Evolutionary conservation across 2,329 filamentous ascomycete species (phyloP), one percentile per base, ranked within the genome.

Genomic region (Colletotrichum plurivorum): DNA sequence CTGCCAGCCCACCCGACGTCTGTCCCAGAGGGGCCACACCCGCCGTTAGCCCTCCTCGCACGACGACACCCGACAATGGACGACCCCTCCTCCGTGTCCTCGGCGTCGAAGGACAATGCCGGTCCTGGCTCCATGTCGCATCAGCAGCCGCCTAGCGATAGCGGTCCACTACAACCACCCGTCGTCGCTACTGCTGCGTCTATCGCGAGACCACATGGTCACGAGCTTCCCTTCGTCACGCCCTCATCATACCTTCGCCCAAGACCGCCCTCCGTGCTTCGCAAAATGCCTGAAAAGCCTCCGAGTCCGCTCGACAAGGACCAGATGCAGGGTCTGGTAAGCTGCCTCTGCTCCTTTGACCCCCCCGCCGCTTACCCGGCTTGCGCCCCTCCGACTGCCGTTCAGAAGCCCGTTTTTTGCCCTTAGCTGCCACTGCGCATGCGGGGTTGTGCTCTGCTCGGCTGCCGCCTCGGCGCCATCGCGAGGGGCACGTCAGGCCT

Each of bases 291-390:
- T 62, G 67, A 72, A 63, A 81, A 81, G 72, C 77, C 81, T 69
- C 83, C 85, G 80, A 90, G 85, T 75, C 86, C 88, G 70, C 84
- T 93, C 67, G 93, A 95, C 80, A 89, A 87, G 82, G 93, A 95
- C 78, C 92, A 95, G 83, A 86, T 91, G 76, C 91, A 93, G 78
- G 93, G 92, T 75, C 84, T 95, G 86, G 92, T 94, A 84, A 84
- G 92, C 54, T 62, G 45, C 31, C 18, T 52, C 63, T 62, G 52
- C 22, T 41, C 58, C 54, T 45, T 46, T 27, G 20, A 36, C 31
- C 31, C 8, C 31, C 31, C 51, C 46, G 15, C 45, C 63, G 57
- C 52, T 59, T 60, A 43, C 46, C 56, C 66, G 18, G 56, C 58
- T 53, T 45, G 41, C 20, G 48, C 63, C 56, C 20, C 52, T 51